These are phyloP conservation scores for Suhomyces pyralidae DNA, from an alignment of 805 yeast genomes.

Conservation along the genomic window DNA sequence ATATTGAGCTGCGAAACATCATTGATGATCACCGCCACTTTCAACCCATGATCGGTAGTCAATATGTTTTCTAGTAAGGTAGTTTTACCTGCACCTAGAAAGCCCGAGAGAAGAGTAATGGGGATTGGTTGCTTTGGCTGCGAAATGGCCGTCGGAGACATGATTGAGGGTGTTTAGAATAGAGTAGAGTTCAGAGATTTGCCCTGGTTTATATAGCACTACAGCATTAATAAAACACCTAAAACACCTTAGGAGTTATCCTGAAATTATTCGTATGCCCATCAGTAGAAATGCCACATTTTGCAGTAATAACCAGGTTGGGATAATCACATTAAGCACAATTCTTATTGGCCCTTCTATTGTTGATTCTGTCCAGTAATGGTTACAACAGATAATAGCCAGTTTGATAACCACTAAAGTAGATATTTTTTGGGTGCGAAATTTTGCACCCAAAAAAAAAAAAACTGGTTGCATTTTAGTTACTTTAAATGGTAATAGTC, in stretches of 20 bases:
- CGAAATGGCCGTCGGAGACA: not conserved
- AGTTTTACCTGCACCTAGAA: constrained; percentile 47
- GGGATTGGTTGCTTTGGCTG: constrained; percentile 32
- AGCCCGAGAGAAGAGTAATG: constrained; percentile 46
- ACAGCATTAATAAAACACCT: no score
- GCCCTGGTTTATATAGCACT: not conserved
- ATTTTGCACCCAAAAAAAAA: not conserved
- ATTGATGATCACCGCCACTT: constrained; percentile 46
- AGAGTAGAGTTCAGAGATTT: not conserved
- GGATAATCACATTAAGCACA: not conserved
- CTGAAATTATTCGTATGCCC: not conserved
- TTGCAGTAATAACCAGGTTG: not conserved
- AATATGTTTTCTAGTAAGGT: constrained; percentile 44
- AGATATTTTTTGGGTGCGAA: not conserved
- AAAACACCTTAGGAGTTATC: not conserved
- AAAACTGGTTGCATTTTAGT: no score
- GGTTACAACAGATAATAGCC: not conserved
- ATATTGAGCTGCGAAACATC: constrained; percentile 44
- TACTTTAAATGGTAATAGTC: no score
- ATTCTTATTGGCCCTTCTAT: not conserved
- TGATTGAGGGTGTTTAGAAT: not conserved
- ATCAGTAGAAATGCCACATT: not conserved
- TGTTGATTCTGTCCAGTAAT: not conserved
- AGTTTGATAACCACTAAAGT: not conserved
- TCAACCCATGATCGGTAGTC: constrained; percentile 37